phyloP scores from a whole-genome alignment of 1,284 basidiomycete genomes.

The Sphagnurus paluster region DNA sequence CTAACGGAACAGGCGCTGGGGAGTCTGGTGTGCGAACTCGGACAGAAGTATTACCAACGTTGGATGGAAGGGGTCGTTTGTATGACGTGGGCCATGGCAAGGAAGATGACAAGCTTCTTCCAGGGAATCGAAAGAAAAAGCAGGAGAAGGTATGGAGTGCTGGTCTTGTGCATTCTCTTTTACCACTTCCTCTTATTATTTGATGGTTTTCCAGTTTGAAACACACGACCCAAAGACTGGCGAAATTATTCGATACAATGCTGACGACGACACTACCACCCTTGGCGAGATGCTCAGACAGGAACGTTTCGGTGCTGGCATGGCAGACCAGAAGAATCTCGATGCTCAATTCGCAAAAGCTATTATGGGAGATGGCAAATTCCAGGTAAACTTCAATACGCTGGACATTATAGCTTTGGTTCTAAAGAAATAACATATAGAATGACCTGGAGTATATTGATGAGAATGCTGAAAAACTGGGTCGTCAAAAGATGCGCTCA shows the following conservation, averaged over 20 bases:
- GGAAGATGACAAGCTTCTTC: slow-evolving; percentile 46
- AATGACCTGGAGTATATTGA: slow-evolving; percentile 94
- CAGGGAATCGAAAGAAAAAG: slow-evolving; percentile 77
- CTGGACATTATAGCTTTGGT: neutral
- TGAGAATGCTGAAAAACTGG: slow-evolving; percentile 92
- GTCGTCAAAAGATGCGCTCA: slow-evolving; percentile 90
- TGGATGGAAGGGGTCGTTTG: slow-evolving; percentile 83
- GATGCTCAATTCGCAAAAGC: slow-evolving; percentile 89
- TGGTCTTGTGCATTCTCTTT: neutral
- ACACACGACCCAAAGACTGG: slow-evolving; percentile 88
- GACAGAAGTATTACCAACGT: slow-evolving; percentile 86
- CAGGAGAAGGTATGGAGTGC: slow-evolving; percentile 68
- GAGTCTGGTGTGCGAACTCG: slow-evolving; percentile 52
- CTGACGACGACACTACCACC: slow-evolving; percentile 86
- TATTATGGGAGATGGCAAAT: slow-evolving; percentile 86
- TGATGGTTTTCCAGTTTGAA: slow-evolving; percentile 62
- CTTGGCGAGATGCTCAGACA: slow-evolving; percentile 92
- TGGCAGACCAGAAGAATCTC: slow-evolving; percentile 86
- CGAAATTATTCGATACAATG: slow-evolving; percentile 81
- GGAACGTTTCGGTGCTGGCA: slow-evolving; percentile 88
- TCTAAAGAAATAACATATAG: slow-evolving; percentile 33
- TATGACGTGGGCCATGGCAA: slow-evolving; percentile 88
- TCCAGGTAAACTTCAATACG: slow-evolving; percentile 52
- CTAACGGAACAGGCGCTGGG: slow-evolving; percentile 43
- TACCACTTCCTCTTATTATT: slow-evolving; percentile 4